Conservation (phyloP, 208 protist genomes). For the Phytomonas francai region DNA sequence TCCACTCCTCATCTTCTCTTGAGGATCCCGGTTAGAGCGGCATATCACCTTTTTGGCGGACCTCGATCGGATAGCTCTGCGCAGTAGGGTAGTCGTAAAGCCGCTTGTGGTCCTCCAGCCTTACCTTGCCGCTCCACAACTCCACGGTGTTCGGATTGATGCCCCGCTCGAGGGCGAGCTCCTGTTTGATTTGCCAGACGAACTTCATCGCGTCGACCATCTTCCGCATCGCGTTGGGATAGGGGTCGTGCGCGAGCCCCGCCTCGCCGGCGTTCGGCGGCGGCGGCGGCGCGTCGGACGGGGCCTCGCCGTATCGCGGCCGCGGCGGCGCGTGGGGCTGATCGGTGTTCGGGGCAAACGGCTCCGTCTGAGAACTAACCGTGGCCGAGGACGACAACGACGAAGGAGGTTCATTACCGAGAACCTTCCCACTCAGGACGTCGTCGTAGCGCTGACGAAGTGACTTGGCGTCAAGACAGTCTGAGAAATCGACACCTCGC, state of each 20-base stretch:
- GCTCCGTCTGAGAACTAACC: conserved; percentile 19
- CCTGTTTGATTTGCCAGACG: conserved; percentile 82
- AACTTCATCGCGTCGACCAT: conserved; percentile 90
- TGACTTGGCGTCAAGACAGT: conserved; percentile 78
- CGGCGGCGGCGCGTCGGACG: conserved; percentile 28
- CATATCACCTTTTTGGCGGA: conserved; percentile 86
- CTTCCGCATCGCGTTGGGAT: conserved; percentile 84
- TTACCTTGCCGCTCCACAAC: conserved; percentile 81
- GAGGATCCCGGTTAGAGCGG: conserved; percentile 30
- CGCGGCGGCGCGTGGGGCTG: conserved; percentile 35
- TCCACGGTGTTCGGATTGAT: conserved; percentile 72
- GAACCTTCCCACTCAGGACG: conserved; percentile 56
- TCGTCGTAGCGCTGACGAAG: conserved; percentile 83
- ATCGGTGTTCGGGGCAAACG: conserved; percentile 19
- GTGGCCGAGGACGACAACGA: conserved; percentile 3
- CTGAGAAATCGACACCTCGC: conserved; percentile 80
- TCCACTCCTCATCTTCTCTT: not conserved
- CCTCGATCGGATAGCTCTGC: conserved; percentile 87
- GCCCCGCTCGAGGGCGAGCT: conserved; percentile 75
- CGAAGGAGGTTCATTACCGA: conserved; percentile 3
- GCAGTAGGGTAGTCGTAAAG: conserved; percentile 87
- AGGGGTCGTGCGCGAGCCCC: conserved; percentile 73
- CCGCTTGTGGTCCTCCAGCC: conserved; percentile 81
- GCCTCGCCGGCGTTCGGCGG: conserved; percentile 39
- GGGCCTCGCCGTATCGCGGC: conserved; percentile 20